Evolutionary conservation across 352 stramenopile genomes (phyloP).

Genomic region (Plasmopara halstedii): DNA sequence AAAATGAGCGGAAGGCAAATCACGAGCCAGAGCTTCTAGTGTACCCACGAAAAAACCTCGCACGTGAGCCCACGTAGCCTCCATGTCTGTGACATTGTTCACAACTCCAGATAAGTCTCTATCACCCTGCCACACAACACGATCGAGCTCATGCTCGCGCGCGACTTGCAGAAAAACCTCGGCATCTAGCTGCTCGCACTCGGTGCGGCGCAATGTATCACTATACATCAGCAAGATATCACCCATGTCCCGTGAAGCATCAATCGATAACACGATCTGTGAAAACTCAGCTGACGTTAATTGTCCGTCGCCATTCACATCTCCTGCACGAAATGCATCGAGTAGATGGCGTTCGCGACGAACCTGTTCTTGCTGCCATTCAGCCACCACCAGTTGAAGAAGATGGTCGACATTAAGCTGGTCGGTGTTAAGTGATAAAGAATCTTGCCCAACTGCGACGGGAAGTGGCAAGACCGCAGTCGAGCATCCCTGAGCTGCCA

Average conservation of each 20-base stretch:
- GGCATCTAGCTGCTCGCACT: constrained; percentile 44
- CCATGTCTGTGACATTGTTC: constrained; percentile 54
- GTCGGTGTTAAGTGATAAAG: not conserved
- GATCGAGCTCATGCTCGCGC: constrained; percentile 67
- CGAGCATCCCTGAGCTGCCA: constrained; percentile 38
- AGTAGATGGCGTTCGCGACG: constrained; percentile 57
- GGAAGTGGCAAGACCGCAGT: constrained; percentile 8
- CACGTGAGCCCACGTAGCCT: constrained; percentile 50
- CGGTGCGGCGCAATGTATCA: constrained; percentile 59
- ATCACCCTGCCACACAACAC: constrained; percentile 59
- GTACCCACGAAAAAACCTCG: constrained; percentile 65
- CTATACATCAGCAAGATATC: constrained; percentile 80
- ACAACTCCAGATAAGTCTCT: constrained; percentile 59
- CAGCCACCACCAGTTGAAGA: constrained; percentile 50
- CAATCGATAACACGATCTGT: constrained; percentile 38
- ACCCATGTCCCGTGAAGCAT: constrained; percentile 46
- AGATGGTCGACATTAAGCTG: constrained; percentile 64
- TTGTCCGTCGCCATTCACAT: constrained; percentile 74
- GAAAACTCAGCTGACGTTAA: constrained; percentile 72
- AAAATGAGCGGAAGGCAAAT: constrained; percentile 43
- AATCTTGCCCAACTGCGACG: not conserved
- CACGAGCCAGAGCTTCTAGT: constrained; percentile 45
- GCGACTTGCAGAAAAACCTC: constrained; percentile 68
- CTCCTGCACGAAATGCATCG: constrained; percentile 65
- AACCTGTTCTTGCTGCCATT: constrained; percentile 67